phyloP scores from a whole-genome alignment of 257 asterid genomes.

The Capsicum pubescens region DNA sequence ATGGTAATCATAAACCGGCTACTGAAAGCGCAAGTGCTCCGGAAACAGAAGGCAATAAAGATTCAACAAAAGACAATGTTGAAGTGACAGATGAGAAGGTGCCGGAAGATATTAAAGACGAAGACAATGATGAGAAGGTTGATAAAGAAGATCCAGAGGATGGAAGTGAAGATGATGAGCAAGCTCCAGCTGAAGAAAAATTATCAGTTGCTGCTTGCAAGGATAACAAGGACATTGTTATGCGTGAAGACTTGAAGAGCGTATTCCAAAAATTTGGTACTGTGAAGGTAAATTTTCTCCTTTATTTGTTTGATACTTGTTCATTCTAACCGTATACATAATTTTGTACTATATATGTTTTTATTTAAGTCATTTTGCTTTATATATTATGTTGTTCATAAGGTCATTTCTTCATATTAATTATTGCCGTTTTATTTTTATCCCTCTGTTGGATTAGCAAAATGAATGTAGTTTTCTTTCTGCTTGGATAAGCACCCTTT shows the following conservation, averaged over 20 bases:
- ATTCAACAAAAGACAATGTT: conserved; percentile 37
- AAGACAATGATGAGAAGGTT: conserved; percentile 10
- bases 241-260: conserved; percentile 83
- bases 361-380: neutral
- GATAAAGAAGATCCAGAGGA: conserved; percentile 32
- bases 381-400: neutral
- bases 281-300: conserved; percentile 64
- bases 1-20: conserved; percentile 44
- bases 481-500: neutral
- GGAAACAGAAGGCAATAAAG: conserved; percentile 48
- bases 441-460: neutral
- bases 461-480: neutral
- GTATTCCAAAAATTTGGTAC: conserved; percentile 74
- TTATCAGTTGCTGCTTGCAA: conserved; percentile 44
- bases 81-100: conserved; percentile 43
- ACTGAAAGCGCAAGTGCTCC: conserved; percentile 42
- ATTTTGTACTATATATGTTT: neutral
- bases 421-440: neutral
- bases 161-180: conserved; percentile 46
- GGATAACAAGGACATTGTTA: conserved; percentile 75
- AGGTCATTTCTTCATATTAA: neutral
- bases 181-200: conserved; percentile 50
- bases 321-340: neutral
- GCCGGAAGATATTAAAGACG: conserved; percentile 32
- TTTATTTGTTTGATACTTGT: neutral